These are phyloP conservation scores for Blastocystis sp. DNA, from an alignment of 352 stramenopile genomes.

Conservation along the genomic window DNA sequence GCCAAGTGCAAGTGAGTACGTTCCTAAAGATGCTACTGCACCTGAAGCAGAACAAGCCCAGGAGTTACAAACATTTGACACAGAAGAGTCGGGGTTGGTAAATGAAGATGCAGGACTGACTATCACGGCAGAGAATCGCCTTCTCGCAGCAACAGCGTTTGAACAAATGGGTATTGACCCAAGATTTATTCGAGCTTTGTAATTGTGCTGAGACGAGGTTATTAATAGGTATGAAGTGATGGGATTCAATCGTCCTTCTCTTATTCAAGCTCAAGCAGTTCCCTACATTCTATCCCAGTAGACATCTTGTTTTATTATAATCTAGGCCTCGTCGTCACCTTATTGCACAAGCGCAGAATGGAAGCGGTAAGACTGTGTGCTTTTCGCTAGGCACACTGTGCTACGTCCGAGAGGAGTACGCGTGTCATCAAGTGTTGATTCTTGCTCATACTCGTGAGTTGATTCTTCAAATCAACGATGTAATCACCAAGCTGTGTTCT, in stretches of 20 bases:
- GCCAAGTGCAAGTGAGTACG: not conserved
- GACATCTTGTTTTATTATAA: not conserved
- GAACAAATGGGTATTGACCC: slow-evolving; percentile 58
- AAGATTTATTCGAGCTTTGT: slow-evolving; percentile 28
- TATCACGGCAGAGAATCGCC: slow-evolving; percentile 35
- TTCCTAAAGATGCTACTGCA: not conserved
- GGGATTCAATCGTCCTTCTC: slow-evolving; percentile 55
- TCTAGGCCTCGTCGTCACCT: slow-evolving; percentile 47
- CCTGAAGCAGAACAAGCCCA: not conserved
- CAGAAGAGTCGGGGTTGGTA: not conserved
- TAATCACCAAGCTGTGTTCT: slow-evolving; percentile 11
- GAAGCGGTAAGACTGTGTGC: slow-evolving; percentile 62
- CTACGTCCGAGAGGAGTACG: slow-evolving; percentile 22
- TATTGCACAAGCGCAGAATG: slow-evolving; percentile 64
- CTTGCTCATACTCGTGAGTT: slow-evolving; percentile 41
- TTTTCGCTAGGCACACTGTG: slow-evolving; percentile 44
- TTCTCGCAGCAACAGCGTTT: slow-evolving; percentile 59
- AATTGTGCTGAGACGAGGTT: not conserved
- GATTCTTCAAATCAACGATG: slow-evolving; percentile 43
- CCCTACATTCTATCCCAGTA: slow-evolving; percentile 60
- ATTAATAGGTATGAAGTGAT: slow-evolving; percentile 42
- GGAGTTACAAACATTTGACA: not conserved
- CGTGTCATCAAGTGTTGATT: slow-evolving; percentile 24
- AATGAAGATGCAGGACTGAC: slow-evolving; percentile 13
- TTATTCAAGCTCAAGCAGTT: slow-evolving; percentile 66